Base-by-base conservation (phyloP, 768 basidiomycete genomes). In the Boletus barrowsii region DNA sequence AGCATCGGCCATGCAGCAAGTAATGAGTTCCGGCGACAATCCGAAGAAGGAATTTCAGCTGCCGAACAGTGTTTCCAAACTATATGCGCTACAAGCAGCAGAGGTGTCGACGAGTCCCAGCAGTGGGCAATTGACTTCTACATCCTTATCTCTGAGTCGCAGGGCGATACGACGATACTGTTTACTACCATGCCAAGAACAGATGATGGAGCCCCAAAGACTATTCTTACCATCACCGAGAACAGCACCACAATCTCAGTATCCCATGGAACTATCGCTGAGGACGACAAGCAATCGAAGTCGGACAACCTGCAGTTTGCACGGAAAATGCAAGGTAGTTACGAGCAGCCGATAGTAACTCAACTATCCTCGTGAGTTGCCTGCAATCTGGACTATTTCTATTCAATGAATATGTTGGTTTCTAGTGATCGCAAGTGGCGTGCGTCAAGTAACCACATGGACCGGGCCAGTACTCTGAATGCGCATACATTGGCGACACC, bases 311-410 rank as follows among this genome's bases (percentile, higher is more conserved):
- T 24, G 1, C 32, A 35, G 2, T 20, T 4, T 15, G n/a, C 10
- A 15, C 3, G 17, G 26, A 26, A 2, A 2, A 20, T 15, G 10
- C 26, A 24, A 2, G 14, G 24, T 13, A 29, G 3, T 5, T n/a
- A 45, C 10, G 33, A 41, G 10, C 49, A 8, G 20, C 13, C 11
- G 13, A 32, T 7, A n/a, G n/a, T n/a, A 2, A 24, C 26, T 18
- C 3, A 13, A 6, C 11, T 30, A 6, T 29, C 46, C 17, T 20
- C 37, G 57, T 60, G 47, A 60, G 59, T 39, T 10, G 40, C 32
- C 9, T 35, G 11, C 15, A 4, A n/a, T 11, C 26, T 20, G 5
- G 10, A 26, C 5, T 5, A 3, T 29, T 20, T 20, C 33, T 24
- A 20, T 52, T 26, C 51, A 35, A 10, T 3, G 10, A 58, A 13